Evolutionary conservation across 208 protist genomes (phyloP), one percentile per base, ranked within the genome.

Genomic region (Trypanosomatidae sp.): DNA sequence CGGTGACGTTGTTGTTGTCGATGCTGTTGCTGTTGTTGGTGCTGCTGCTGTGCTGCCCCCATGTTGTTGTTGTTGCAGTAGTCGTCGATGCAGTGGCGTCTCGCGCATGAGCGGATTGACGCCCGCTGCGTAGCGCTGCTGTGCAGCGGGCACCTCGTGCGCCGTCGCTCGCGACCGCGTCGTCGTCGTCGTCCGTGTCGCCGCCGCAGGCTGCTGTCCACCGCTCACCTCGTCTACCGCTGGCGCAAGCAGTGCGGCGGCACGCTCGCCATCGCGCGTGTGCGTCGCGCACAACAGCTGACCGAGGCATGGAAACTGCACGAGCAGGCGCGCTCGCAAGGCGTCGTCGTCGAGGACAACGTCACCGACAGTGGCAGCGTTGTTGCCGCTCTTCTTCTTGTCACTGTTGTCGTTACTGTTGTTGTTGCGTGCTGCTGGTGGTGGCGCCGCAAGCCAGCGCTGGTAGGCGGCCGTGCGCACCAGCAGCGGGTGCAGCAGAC

Each of bases 301-400:
- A 8, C 64, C 72, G 6, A 89, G 58, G 45, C 83, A 89, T 1
- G 80, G 80, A 45, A 89, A 85, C 59, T 89, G 80, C 25, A 83
- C 59, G 19, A 58, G 56, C 65, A 82, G 60, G 28, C 66, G 64
- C 25, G 66, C 46, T 43, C 80, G 68, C 53, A 89, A 45, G 24
- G 57, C 62, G 48, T 89, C 80, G 38, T 46, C 28, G 1, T 20
- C 22, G 2, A 20, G 16, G 7, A 20, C 4, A 27, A 15, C 26
- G 26, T 24, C 41, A 19, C 7, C 20, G 10, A 7, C 16, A 43
- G 7, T 20, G 7, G 20, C 6, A 20, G 38, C 8, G 22, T 18
- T 53, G 15, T 18, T 38, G 48, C 19, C 13, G 13, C 30, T 13
- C 11, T n/a, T 39, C 13, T n/a, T 8, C n/a, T 38, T 27, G 19